phyloP scores from a whole-genome alignment of 495 filamentous ascomycete species.

The Jackrogersella minutella region DNA sequence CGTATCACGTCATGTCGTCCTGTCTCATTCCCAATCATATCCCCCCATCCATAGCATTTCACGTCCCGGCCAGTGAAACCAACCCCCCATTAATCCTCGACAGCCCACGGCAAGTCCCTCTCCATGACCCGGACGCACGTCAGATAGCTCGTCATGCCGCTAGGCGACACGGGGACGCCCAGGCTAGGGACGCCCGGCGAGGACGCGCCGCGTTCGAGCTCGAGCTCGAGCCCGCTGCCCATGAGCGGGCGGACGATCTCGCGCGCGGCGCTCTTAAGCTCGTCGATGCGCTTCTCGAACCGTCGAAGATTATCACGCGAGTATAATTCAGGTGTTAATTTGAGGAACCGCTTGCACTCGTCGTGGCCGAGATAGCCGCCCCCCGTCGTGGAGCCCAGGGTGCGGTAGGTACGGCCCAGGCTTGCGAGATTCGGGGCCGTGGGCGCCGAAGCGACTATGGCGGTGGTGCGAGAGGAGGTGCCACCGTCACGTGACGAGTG shows the following conservation, averaged over 20 bases:
- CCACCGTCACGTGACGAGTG: constrained; percentile 36
- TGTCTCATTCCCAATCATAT: constrained; percentile 5
- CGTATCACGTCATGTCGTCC: constrained; percentile 6
- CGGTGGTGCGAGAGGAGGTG: constrained; percentile 21
- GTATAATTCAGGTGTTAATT: constrained; percentile 74
- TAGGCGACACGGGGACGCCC: constrained; percentile 37
- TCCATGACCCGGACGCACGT: constrained; percentile 82
- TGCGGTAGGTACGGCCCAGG: constrained; percentile 73
- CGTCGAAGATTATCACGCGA: constrained; percentile 75
- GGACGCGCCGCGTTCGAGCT: constrained; percentile 52
- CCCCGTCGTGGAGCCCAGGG: constrained; percentile 67
- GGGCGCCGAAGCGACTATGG: constrained; percentile 28
- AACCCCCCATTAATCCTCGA: constrained; percentile 40
- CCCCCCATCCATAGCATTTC: neutral
- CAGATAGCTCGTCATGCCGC: constrained; percentile 69
- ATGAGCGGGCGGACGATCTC: constrained; percentile 87
- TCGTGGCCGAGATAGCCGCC: constrained; percentile 79
- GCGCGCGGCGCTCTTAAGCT: constrained; percentile 81
- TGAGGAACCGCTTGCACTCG: constrained; percentile 87
- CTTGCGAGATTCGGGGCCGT: constrained; percentile 53
- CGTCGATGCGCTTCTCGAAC: constrained; percentile 86
- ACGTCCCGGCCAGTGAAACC: neutral
- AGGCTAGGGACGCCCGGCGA: constrained; percentile 46
- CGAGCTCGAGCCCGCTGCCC: constrained; percentile 81
- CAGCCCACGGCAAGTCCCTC: constrained; percentile 78